Base-by-base conservation (phyloP, 2,329 filamentous ascomycete genomes). In the Penicillium sp. region DNA sequence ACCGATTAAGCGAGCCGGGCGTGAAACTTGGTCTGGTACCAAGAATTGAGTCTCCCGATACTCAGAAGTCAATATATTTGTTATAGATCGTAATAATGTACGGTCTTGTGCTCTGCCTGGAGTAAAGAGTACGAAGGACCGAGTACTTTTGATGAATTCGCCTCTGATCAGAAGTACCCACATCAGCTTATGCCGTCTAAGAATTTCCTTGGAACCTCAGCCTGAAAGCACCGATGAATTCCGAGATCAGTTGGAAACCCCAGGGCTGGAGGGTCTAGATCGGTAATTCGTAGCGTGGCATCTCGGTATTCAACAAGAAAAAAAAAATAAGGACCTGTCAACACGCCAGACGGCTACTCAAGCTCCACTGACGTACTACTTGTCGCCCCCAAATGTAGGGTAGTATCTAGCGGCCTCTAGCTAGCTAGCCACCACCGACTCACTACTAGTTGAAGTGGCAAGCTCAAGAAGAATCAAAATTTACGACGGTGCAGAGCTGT, bases 261-360 rank as follows among this genome's bases (percentile, higher is more conserved):
- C 43, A 28, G n/a, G 28, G 2, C 43, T 16, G 16, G 25, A 46
- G 43, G 43, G 43, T 57, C 59, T 48, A 40, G 48, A 61, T 61
- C 58, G 52, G 54, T 30, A 58, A 37, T 57, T 55, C 26, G n/a
- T 45, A 38, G 35, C 19, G 37, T 58, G 33, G 55, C 37, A n/a
- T 30, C 16, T 19, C 13, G 25, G 37, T 16, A 35, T 8, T 42
- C 52, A 55, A 45, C 38, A 48, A 22, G 19, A 22, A 22, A 46
- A 35, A 53, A 48, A 46, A 48, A n/a, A 4, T 25, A 37, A 35
- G 46, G 53, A 60, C 58, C 46, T 60, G 58, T 60, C 58, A 60
- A 45, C 37, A 38, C 40, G 33, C 48, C 30, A 54, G 38, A 16
- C 14, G 4, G 52, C 6, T 7, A 28, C 52, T 28, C 25, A 10